Evolutionary conservation across 2,329 filamentous ascomycete genomes (phyloP), one percentile per base, ranked within the genome.

Genomic region (Graphium sp.): DNA sequence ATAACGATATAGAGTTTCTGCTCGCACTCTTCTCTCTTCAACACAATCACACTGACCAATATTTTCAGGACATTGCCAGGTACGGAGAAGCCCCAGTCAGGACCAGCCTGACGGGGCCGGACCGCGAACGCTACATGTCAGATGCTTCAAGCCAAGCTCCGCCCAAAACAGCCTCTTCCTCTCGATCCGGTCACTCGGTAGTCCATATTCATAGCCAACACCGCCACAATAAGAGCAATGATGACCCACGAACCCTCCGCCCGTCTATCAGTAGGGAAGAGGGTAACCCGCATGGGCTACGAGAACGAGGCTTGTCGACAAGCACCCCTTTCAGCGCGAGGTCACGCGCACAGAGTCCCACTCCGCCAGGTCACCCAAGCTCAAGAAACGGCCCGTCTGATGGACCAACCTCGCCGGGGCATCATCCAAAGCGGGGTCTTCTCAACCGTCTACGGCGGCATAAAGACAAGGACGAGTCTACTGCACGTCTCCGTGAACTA

Each of bases 221-320:
- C 39, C 62, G 74, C 35, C 76, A 84, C 46, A 78, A 82, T 42
- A 71, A 65, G 46, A 77, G 72, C 47, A 72, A 65, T 46, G 73
- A 78, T 37, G 73, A 77, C 35, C 49, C 64, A 8, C 72, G 72
- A 40, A 58, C 73, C 18, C 50, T 80, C 40, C 68, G 79, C 34
- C 80, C 81, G n/a, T 64, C 70, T 9, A 63, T 73, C 32, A 85
- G 77, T 47, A 67, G 79, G 41, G 82, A 92, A 46, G 78, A 87
- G 34, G n/a, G n/a, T 74, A 77, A 11, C 53, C 62, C 58, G 16
- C 48, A 40, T 34, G 39, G 41, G 32, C 43, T 53, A 44, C 71
- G 65, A 46, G 73, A 74, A 34, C 62, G 62, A 32, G 58, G 52
- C 19, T 53, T 50, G 28, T 58, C 58, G 18, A 43, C 44, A 18